Evolutionary conservation across 768 basidiomycete species (phyloP), one percentile per base, ranked within the genome.

Genomic region (Pleurotus cornucopiae): DNA sequence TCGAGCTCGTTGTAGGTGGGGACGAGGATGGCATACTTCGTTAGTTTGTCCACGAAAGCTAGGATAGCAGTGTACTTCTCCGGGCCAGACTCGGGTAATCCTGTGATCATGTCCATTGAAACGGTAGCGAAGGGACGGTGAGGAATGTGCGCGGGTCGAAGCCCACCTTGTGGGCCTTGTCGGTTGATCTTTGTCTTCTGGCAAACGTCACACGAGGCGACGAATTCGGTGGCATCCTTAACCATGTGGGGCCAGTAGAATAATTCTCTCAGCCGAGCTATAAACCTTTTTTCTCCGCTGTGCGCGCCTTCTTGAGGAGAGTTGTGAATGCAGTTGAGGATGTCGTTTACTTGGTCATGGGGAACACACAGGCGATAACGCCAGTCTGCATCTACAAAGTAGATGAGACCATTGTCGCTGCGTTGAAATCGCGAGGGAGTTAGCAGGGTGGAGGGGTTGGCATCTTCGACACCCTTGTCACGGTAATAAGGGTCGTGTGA

Each of bases 171-270:
- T 21, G 52, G 26, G 21, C 20, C 49, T 2, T 30, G 26, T 21
- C 52, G 57, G 23, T 62, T 62, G 1, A 45, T n/a, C 26, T 67
- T 67, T 7, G 58, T 60, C 44, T 68, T 67, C 44, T 68, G 67
- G 48, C 64, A 66, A 3, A 63, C 26, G 34, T 66, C 64, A 39
- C 66, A 68, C 1, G 64, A 47, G 2, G 25, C 21, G 1, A 25
- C 18, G 43, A 57, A 67, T 5, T 39, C 21, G 2, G 49, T 11
- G 0, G 54, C 57, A 44, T 66, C 64, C 41, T 49, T 56, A 3
- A 37, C 2, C 46, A 66, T 25, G 1, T 16, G 16, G 5, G 59
- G 54, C 60, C 59, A 61, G 21, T 21, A 60, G 48, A 20, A 61
- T 2, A 44, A 41, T 26, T 46, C 49, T n/a, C 59, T 38, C 6